Conservation (phyloP, 257 asterid genomes). For the Striga asiatica region DNA sequence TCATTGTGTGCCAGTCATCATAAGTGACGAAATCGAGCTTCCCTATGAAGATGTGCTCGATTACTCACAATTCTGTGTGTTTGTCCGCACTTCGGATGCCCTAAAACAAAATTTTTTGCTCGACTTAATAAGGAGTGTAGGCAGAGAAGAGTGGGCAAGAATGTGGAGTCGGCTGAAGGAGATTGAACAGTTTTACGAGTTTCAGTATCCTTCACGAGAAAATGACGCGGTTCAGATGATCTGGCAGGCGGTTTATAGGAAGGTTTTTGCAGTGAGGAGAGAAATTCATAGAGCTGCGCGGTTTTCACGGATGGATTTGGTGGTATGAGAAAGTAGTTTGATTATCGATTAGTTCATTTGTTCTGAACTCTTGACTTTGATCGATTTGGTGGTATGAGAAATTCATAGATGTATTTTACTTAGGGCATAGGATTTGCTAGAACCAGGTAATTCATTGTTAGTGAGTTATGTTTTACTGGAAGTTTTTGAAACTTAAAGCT, state of each 20-base stretch:
- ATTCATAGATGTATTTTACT: no score
- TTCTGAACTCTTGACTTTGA: no score
- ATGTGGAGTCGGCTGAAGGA: constrained; percentile 47
- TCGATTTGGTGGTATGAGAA: no score
- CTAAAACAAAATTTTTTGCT: constrained; percentile 28
- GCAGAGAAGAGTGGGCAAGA: constrained; percentile 41
- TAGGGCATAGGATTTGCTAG: no score
- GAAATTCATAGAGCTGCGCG: constrained; percentile 24
- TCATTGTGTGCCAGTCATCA: constrained; percentile 50
- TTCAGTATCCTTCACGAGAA: constrained; percentile 38
- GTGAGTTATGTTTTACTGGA: no score
- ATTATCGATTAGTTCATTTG: no score
- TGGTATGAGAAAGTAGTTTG: no score
- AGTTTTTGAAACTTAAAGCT: no score
- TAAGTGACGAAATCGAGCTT: constrained; percentile 53
- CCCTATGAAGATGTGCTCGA: constrained; percentile 50
- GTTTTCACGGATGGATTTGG: constrained; percentile 8
- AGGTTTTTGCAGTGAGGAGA: constrained; percentile 30
- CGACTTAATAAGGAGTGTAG: constrained; percentile 28
- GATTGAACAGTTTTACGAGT: constrained; percentile 31
- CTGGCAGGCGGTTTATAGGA: constrained; percentile 43
- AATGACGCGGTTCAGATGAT: constrained; percentile 57
- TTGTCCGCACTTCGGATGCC: constrained; percentile 38
- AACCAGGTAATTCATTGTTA: no score
- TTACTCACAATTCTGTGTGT: constrained; percentile 40